Base-by-base conservation (phyloP, 2,329 filamentous ascomycete species). In the Trichothecium sympodiale region DNA sequence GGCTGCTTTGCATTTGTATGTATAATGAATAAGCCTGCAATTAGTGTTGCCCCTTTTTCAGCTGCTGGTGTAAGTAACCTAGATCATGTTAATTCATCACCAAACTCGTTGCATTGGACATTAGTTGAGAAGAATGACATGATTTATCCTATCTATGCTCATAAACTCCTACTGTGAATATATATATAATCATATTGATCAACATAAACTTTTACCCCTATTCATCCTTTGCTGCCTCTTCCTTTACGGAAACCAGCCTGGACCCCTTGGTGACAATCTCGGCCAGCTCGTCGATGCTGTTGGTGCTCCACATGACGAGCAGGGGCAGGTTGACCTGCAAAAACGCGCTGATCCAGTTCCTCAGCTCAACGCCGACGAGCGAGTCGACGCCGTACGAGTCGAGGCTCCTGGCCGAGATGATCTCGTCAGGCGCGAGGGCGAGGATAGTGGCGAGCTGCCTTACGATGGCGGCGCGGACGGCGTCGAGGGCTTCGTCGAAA, bases 401-500 rank as follows among this genome's bases (percentile, higher is more conserved):
- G 36, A 38, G 43, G 36, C 17, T 49, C 35, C 14, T 44, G 31
- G 29, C 42, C 10, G 43, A 37, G 33, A 47, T 43, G 9, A 57
- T 42, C n/a, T 51, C 46, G 5, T 43, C 20, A 10, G 27, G 45
- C 49, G 6, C 44, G 43, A 29, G 61, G 61, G 45, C 62, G 62
- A 60, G 51, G 28, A 36, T 26, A 17, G 27, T 36, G 43, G 44
- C 9, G 23, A 45, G 3, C 16, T 47, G 16, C 39, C 51, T 5
- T 37, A 46, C 10, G 25, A 33, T 31, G 17, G 28, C 34, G n/a
- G n/a, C n/a, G 34, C 17, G 61, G 0, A 60, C 61, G 5, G 50
- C 55, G 1, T 53, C 53, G 5, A 60, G 57, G 31, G 53, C 63
- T 17, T 58, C 59, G 9, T 43, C 62, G 9, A 43, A 46, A 4